Percentiles rank a stretch among this genome's conserved stretches.
These are phyloP conservation scores for Triangularia setosa DNA, from an alignment of 2,329 filamentous ascomycete genomes.

Conservation along the genomic window DNA sequence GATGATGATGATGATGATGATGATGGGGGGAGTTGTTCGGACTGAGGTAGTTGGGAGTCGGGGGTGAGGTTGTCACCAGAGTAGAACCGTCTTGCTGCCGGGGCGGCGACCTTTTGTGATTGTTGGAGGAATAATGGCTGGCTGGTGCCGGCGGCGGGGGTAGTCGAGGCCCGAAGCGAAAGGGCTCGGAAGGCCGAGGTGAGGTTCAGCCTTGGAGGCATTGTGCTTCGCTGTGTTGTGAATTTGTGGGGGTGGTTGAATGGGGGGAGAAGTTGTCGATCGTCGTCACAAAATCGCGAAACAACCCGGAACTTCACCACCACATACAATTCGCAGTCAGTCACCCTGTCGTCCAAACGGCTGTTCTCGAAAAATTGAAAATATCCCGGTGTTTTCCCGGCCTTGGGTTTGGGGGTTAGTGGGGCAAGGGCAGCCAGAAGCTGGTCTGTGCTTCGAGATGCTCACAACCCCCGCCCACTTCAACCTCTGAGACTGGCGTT, in stretches of 20 bases:
- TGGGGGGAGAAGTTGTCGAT: neutral
- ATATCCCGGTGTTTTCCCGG: slow-evolving; percentile 19
- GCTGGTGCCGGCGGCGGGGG: neutral
- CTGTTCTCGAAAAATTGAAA: slow-evolving; percentile 18
- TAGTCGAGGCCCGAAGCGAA: neutral
- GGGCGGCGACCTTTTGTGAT: neutral
- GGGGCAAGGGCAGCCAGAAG: neutral
- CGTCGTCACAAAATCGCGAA: neutral
- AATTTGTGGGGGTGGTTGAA: slow-evolving; percentile 14
- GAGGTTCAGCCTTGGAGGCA: slow-evolving; percentile 54
- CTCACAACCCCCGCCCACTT: neutral
- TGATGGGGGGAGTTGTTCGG: slow-evolving; percentile 4
- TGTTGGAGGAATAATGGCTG: neutral
- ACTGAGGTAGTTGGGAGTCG: slow-evolving; percentile 15
- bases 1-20: slow-evolving; percentile 14
- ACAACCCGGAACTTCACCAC: neutral
- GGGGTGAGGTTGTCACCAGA: slow-evolving; percentile 30
- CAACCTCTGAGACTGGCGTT: neutral
- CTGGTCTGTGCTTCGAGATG: neutral
- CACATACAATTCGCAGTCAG: neutral
- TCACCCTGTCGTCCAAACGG: neutral
- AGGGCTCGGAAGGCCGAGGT: slow-evolving; percentile 38
- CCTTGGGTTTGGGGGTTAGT: neutral
- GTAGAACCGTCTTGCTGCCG: slow-evolving; percentile 13
- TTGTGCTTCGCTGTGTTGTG: slow-evolving; percentile 29